Base-by-base conservation (phyloP, 306 rosid genomes). In the Castanea mollissima region DNA sequence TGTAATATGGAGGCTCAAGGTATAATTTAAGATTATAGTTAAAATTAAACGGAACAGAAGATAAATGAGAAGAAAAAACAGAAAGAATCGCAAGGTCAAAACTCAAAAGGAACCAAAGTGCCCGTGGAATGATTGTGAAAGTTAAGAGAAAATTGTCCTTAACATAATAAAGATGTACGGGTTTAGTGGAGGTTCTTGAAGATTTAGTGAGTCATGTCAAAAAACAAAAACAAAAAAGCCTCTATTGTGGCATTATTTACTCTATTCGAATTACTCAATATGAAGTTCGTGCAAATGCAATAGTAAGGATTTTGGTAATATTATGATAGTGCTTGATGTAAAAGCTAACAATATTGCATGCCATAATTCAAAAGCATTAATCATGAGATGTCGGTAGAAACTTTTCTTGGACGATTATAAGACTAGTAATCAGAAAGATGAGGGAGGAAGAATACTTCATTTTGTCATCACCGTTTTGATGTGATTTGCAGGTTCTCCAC, bases 51-150 rank as follows among this genome's bases (percentile, higher is more conserved):
- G 62, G 11, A 19, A 21, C 8, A 8, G 1, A 58, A 21, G 44
- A 35, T 35, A 58, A 38, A n/a, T 16, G 10, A 16, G 54, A 57
- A 11, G 55, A 79, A 76, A 74, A 55, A 70, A 46, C 19, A 25
- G 23, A 69, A 70, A 16, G 25, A 31, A 59, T 76, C 49, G 62
- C 74, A 44, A 67, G 73, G 85, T 86, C 80, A 86, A 90, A 82
- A 80, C 80, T 86, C 80, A 86, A 90, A 80, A 80, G 81, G 75
- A 46, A 81, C 71, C 18, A 51, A 80, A 74, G 70, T 55, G 41
- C 55, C 65, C 71, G 69, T 60, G 58, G 78, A 79, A 70, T 59
- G 74, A 51, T 38, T 4, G 80, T 67, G 56, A 72, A 63, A 83
- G 78, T 81, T 51, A 54, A 60, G 20, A 54, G 46, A 32, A 25